A percentile compares a stretch with the other conserved stretches of the same genome.
Conservation (phyloP, 345 rosid species). For the Acer yangbiense region DNA sequence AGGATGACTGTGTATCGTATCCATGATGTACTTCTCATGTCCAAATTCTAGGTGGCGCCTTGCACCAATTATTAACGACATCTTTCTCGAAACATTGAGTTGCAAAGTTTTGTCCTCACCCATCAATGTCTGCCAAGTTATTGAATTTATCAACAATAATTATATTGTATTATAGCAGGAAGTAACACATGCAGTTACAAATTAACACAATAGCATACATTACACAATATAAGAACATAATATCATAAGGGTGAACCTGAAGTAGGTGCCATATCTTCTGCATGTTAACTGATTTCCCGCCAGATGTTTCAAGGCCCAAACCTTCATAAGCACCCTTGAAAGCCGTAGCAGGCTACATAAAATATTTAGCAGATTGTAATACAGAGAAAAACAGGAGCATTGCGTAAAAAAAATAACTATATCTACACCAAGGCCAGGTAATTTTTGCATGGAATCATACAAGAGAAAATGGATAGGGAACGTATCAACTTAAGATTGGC, state of each 20-base stretch:
- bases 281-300: slow-evolving; percentile 88
- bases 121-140: slow-evolving; percentile 61
- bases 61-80: slow-evolving; percentile 85
- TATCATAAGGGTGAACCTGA: slow-evolving; percentile 49
- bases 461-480: background rate
- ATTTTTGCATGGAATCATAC: background rate
- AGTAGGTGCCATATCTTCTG: slow-evolving; percentile 99
- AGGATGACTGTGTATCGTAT: slow-evolving; percentile 92
- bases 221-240: slow-evolving; percentile 10
- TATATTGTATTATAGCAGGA: slow-evolving; percentile 10
- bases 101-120: slow-evolving; percentile 68
- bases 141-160: slow-evolving; percentile 24
- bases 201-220: slow-evolving; percentile 8
- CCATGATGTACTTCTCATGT: slow-evolving; percentile 91
- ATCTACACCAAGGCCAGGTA: background rate
- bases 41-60: slow-evolving; percentile 89
- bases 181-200: slow-evolving; percentile 11
- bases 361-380: background rate
- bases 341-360: slow-evolving; percentile 71
- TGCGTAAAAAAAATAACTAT: background rate
- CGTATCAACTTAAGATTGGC: background rate
- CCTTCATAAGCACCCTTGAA: slow-evolving; percentile 83
- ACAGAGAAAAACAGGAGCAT: background rate
- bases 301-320: slow-evolving; percentile 67
- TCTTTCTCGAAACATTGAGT: slow-evolving; percentile 67